These are phyloP conservation scores for Trametes elegans DNA, from an alignment of 768 basidiomycete genomes.

Conservation along the genomic window DNA sequence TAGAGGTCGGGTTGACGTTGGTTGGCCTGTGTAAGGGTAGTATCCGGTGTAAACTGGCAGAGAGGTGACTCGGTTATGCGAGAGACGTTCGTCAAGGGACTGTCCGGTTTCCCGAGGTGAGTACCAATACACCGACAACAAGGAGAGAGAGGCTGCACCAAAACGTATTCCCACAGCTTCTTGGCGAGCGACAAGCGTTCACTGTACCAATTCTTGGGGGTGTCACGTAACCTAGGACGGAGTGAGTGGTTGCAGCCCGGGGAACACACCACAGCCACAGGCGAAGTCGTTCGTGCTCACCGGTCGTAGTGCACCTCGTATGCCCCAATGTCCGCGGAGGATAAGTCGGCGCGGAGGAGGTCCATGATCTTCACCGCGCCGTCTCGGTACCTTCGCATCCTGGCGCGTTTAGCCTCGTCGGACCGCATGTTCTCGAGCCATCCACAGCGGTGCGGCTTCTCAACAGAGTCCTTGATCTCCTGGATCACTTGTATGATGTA, in stretches of 20 bases:
- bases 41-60: background rate
- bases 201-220: background rate
- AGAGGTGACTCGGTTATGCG: background rate
- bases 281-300: background rate
- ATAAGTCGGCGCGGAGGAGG: background rate
- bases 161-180: slow-evolving; percentile 1
- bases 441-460: background rate
- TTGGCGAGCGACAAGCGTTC: background rate
- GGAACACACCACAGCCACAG: too few relatives aligned
- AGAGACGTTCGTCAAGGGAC: background rate
- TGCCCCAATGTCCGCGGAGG: background rate
- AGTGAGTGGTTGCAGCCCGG: background rate
- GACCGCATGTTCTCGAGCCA: background rate
- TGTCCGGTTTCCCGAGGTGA: background rate
- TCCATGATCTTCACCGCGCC: slow-evolving; percentile 10
- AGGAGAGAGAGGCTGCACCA: background rate
- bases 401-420: background rate
- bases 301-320: slow-evolving; percentile 1
- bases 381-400: background rate
- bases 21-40: background rate
- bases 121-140: background rate
- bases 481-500: slow-evolving; percentile 2
- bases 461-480: slow-evolving; percentile 13
- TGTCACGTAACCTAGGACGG: background rate
- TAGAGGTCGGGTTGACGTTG: background rate